A percentile compares a stretch with the other conserved stretches of the same genome.
Conservation (phyloP, 1,284 basidiomycete species). For the Earliella scabrosa region DNA sequence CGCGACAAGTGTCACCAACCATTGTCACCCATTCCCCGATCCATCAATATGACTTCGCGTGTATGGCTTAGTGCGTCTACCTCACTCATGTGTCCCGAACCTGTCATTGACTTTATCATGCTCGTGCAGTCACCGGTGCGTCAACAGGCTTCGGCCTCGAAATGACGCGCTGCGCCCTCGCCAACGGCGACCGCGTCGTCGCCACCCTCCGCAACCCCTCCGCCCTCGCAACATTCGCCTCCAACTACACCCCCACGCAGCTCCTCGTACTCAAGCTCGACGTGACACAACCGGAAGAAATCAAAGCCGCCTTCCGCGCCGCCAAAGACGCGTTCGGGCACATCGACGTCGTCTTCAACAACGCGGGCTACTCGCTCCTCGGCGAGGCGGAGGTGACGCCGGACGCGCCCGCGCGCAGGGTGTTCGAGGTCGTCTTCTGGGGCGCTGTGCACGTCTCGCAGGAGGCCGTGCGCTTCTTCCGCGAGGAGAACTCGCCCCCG, state of each 20-base stretch:
- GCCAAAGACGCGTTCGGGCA: constrained; percentile 42
- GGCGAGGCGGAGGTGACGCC: constrained; percentile 36
- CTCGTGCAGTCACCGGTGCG: constrained; percentile 33
- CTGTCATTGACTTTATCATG: not conserved
- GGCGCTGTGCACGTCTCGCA: constrained; percentile 38
- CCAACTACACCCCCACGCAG: constrained; percentile 17
- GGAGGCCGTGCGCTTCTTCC: constrained; percentile 41
- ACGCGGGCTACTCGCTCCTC: constrained; percentile 36
- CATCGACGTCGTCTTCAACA: constrained; percentile 49
- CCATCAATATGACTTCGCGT: not conserved
- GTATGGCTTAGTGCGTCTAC: not conserved
- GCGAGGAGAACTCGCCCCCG: constrained; percentile 40
- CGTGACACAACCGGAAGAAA: constrained; percentile 38
- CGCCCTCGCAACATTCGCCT: constrained; percentile 26
- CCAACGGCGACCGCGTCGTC: constrained; percentile 35
- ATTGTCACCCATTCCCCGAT: too few species aligned
- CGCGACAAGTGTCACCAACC: too few species aligned
- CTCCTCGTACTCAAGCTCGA: constrained; percentile 46
- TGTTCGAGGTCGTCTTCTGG: constrained; percentile 46
- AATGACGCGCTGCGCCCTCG: constrained; percentile 30
- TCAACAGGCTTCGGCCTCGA: constrained; percentile 38
- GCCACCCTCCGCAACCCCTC: constrained; percentile 37
- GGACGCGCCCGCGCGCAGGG: constrained; percentile 33
- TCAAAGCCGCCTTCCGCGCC: constrained; percentile 37
- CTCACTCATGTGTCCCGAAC: too few species aligned